These are phyloP conservation scores for Dactylellina parvicollis DNA, from an alignment of 2,329 filamentous ascomycete genomes.

Conservation along the genomic window DNA sequence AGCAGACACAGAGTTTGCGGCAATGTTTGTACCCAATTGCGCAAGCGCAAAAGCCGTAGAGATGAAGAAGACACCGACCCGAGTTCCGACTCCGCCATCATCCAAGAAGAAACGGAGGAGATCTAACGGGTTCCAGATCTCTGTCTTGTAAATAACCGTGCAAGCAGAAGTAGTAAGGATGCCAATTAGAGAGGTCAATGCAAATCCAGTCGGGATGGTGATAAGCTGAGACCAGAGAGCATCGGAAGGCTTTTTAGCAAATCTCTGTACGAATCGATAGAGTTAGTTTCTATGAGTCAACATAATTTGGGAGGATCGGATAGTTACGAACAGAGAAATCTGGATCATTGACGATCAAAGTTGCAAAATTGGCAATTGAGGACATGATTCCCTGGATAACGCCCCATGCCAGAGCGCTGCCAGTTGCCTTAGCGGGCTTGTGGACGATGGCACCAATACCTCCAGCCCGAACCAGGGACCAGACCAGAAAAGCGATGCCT, in stretches of 20 bases:
- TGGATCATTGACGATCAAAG: constrained; percentile 73
- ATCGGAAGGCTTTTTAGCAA: constrained; percentile 78
- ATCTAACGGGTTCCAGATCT: constrained; percentile 78
- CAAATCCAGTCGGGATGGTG: constrained; percentile 76
- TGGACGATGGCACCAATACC: constrained; percentile 84
- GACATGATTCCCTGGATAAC: constrained; percentile 88
- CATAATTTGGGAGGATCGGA: background rate
- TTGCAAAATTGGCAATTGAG: constrained; percentile 89
- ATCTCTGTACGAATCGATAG: constrained; percentile 83
- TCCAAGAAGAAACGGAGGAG: constrained; percentile 75
- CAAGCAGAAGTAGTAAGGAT: constrained; percentile 81
- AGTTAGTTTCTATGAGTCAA: constrained; percentile 65
- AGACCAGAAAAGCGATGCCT: constrained; percentile 82
- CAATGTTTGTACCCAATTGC: constrained; percentile 86
- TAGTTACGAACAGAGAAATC: constrained; percentile 31
- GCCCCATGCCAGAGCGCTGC: constrained; percentile 79
- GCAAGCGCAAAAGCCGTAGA: constrained; percentile 77
- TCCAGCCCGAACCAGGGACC: constrained; percentile 82
- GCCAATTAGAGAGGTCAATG: constrained; percentile 83
- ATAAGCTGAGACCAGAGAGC: constrained; percentile 83
- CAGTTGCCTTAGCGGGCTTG: constrained; percentile 71
- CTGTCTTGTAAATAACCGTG: constrained; percentile 71
- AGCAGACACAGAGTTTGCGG: constrained; percentile 84
- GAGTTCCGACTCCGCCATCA: constrained; percentile 71
- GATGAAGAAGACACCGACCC: constrained; percentile 80